phyloP scores from a whole-genome alignment of 139 green algal genomes.

The Micractinium sp. region DNA sequence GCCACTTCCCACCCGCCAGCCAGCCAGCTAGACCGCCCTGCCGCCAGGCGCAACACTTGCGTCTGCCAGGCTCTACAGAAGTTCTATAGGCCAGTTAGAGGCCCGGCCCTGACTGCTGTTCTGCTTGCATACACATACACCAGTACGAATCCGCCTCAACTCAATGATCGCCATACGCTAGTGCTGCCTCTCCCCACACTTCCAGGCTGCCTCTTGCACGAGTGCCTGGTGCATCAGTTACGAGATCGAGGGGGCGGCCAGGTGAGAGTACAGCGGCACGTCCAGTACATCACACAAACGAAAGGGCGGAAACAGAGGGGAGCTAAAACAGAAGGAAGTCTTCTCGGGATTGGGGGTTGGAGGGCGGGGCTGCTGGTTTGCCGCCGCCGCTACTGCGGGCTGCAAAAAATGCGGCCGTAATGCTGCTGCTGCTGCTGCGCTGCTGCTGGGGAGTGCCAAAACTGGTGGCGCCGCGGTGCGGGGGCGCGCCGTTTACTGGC shows the following conservation, averaged over 20 bases:
- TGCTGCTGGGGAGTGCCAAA: constrained; percentile 13
- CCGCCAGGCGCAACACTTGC: too few species aligned
- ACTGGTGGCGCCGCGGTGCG: neutral
- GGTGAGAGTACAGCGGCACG: neutral
- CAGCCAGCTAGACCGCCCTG: too few species aligned
- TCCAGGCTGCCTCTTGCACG: too few species aligned
- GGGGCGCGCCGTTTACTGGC: constrained; percentile 32
- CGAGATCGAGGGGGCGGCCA: neutral
- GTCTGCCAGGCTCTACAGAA: too few species aligned
- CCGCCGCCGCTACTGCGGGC: neutral
- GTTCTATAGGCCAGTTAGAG: too few species aligned
- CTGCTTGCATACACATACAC: too few species aligned
- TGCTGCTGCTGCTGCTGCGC: constrained; percentile 9
- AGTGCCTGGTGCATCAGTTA: too few species aligned
- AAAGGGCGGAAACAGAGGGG: neutral
- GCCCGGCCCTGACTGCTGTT: too few species aligned
- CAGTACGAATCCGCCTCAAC: too few species aligned
- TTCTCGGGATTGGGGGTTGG: neutral
- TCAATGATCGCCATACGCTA: too few species aligned
- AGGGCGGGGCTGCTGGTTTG: neutral
- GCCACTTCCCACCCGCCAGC: too few species aligned
- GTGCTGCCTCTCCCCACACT: too few species aligned
- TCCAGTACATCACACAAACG: constrained; percentile 3
- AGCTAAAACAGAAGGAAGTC: neutral
- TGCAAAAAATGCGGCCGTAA: neutral